Evolutionary conservation across 192 early-diverging fungal species (phyloP).

Genomic region (Backusella australiensis): DNA sequence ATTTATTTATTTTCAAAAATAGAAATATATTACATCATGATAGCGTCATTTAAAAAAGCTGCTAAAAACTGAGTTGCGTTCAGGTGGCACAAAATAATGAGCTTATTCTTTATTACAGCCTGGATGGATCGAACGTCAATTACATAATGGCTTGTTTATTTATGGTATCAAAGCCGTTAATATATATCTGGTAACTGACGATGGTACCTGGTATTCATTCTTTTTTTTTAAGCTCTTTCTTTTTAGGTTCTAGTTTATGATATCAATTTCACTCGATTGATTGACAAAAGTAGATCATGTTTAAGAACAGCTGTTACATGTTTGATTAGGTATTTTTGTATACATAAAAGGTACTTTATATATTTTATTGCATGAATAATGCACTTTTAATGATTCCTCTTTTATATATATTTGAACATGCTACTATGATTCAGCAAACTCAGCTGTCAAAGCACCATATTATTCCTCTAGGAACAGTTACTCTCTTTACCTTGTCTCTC

Average conservation of each 20-base stretch:
- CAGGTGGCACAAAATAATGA: not conserved
- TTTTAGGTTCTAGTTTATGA: not conserved
- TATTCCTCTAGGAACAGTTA: not conserved
- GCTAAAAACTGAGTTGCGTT: not conserved
- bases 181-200: not conserved
- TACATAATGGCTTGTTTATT: not conserved
- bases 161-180: not conserved
- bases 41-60: not conserved
- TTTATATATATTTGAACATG: not conserved
- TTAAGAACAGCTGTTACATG: not conserved
- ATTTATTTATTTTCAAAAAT: not conserved
- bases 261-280: not conserved
- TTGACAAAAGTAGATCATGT: not conserved
- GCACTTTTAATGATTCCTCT: too few relatives aligned
- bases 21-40: not conserved
- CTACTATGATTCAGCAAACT: not conserved
- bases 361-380: too few relatives aligned
- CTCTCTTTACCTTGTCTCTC: not conserved
- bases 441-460: not conserved
- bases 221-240: too few relatives aligned
- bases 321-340: not conserved
- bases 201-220: not conserved
- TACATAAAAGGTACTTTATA: too few relatives aligned
- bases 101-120: not conserved
- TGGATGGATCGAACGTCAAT: not conserved